A percentile compares a stretch with the other conserved stretches of the same genome.
phyloP scores from a whole-genome alignment of 192 early-diverging fungal species.

The Rhizophlyctis rosea region DNA sequence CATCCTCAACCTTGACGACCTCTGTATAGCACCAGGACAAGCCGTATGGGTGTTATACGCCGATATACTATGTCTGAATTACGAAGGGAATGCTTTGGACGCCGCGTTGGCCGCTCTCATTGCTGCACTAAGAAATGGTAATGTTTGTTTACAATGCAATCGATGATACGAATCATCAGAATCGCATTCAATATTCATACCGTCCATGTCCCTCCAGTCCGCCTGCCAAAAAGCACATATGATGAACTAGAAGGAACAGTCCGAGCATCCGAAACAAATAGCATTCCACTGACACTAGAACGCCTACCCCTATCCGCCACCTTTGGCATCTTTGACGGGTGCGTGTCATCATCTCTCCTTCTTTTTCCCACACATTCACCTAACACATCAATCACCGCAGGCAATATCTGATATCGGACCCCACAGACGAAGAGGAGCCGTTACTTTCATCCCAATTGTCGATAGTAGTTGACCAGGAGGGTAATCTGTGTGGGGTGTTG shows the following conservation, averaged over 20 bases:
- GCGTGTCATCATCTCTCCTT: slow-evolving; percentile 13
- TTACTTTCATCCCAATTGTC: slow-evolving; percentile 53
- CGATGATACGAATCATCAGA: neutral
- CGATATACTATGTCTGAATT: slow-evolving; percentile 87
- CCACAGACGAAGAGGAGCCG: slow-evolving; percentile 66
- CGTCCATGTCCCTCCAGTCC: slow-evolving; percentile 42
- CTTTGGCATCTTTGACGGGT: slow-evolving; percentile 65
- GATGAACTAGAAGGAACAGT: slow-evolving; percentile 57
- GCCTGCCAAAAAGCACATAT: slow-evolving; percentile 66
- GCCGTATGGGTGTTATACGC: slow-evolving; percentile 85
- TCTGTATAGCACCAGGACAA: slow-evolving; percentile 77
- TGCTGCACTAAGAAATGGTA: slow-evolving; percentile 74
- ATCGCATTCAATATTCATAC: slow-evolving; percentile 7
- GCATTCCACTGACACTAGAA: slow-evolving; percentile 45
- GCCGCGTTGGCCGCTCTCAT: slow-evolving; percentile 75
- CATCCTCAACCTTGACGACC: slow-evolving; percentile 60
- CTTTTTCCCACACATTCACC: neutral
- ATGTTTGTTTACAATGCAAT: slow-evolving; percentile 3
- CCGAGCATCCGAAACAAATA: slow-evolving; percentile 52
- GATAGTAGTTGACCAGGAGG: slow-evolving; percentile 56
- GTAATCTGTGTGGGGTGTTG: slow-evolving; percentile 50
- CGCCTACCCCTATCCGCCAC: slow-evolving; percentile 55
- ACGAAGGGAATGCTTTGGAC: slow-evolving; percentile 89
- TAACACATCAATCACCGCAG: neutral
- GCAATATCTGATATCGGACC: slow-evolving; percentile 55